A percentile compares a stretch with the other conserved stretches of the same genome.
These are phyloP conservation scores for Echites panduratus DNA, from an alignment of 257 asterid genomes.

Conservation along the genomic window DNA sequence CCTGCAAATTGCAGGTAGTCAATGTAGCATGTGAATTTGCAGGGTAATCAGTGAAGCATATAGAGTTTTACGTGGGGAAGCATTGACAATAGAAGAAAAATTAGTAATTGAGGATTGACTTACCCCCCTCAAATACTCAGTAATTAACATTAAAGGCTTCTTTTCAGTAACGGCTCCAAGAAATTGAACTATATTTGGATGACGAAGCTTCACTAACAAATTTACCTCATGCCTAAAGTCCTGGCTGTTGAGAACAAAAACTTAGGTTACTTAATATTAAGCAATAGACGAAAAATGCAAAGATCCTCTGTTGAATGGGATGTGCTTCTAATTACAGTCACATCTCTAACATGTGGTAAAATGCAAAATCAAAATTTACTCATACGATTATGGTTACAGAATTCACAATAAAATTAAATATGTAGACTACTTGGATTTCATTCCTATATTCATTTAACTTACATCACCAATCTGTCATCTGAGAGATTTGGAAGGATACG, in stretches of 20 bases:
- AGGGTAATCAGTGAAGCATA: constrained; percentile 12
- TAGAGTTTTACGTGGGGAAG: not conserved
- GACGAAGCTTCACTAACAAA: constrained; percentile 97
- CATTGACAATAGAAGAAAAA: constrained; percentile 1
- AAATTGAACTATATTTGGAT: constrained; percentile 96
- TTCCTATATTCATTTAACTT: constrained; percentile 22
- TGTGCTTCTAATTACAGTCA: not conserved
- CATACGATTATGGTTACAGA: not conserved
- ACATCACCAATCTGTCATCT: constrained; percentile 93
- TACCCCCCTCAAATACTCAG: constrained; percentile 97
- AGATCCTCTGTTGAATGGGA: not conserved
- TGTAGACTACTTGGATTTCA: not conserved
- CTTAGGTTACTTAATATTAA: constrained; percentile 6
- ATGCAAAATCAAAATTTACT: not conserved
- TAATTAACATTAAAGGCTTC: constrained; percentile 91
- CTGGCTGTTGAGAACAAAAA: constrained; percentile 52
- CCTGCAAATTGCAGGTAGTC: constrained; percentile 37
- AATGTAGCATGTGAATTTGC: constrained; percentile 8
- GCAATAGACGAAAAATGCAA: not conserved
- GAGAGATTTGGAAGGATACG: constrained; percentile 97
- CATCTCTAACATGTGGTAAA: not conserved
- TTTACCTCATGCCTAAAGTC: constrained; percentile 98
- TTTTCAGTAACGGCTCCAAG: constrained; percentile 94
- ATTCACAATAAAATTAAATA: not conserved
- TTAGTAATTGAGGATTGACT: constrained; percentile 23